Base-by-base conservation (phyloP, 2,329 filamentous ascomycete species). In the Paracoccidioides lutzii region DNA sequence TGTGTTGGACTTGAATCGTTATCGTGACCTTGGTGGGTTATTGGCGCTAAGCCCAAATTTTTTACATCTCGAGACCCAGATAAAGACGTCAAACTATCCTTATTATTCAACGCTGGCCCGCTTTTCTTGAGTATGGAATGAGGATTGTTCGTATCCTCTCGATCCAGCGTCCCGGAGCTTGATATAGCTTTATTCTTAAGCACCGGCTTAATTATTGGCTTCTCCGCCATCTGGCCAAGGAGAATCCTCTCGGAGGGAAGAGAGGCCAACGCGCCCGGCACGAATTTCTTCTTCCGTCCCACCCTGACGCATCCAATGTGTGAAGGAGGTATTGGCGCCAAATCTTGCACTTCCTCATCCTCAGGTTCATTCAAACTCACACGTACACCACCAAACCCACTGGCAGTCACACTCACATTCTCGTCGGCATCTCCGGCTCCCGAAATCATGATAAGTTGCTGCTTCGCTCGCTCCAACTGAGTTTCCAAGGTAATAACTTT, bases 401-500 rank as follows among this genome's bases (percentile, higher is more conserved):
- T 37, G 3, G 32, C 33, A 22, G 37, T 50, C 42, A 15, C 14
- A n/a, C 14, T 44, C 14, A 7, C 42, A 22, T 7, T 15, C 15
- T 3, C 42, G 49, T 10, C 49, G 30, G 30, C 33, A 22, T 32
- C 14, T 8, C n/a, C 72, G 9, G 40, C 14, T 6, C 69, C 69
- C 14, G 79, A 67, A 42, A 77, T 71, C 4, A 76, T 69, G 37
- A 73, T 70, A 30, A 84, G 72, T 65, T 84, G 77, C 51, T 73
- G 73, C 38, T 79, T 74, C 7, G 80, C 80, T 40, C 74, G 72
- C 14, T 78, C 71, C 35, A 84, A 73, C 63, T 83, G 82, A 10
- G 71, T 65, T 61, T 84, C 81, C 10, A 84, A 73, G 59, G 83
- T 76, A 60, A 79, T 82, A 35, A 84, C 80, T 53, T 79, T 75